These are phyloP conservation scores for Arctium minus DNA, from an alignment of 129 eudicot genomes.

Conservation along the genomic window DNA sequence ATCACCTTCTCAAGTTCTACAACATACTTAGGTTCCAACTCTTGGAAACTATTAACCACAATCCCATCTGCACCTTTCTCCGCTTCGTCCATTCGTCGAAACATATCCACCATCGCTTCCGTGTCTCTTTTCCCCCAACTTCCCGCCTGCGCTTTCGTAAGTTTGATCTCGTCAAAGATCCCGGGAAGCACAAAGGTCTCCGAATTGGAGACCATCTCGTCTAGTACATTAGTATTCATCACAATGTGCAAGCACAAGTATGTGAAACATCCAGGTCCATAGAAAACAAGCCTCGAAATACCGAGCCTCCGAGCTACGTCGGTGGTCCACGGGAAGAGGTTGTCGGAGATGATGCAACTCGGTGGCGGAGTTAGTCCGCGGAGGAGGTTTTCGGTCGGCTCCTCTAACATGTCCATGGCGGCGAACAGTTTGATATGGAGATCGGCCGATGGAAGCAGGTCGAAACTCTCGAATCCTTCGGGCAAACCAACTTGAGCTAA, in stretches of 20 bases:
- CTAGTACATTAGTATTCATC: neutral
- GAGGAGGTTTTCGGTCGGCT: conserved; percentile 37
- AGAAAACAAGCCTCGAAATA: conserved; percentile 57
- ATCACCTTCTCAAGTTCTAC: conserved; percentile 27
- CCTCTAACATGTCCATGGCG: conserved; percentile 37
- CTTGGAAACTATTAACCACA: conserved; percentile 58
- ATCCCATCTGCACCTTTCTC: conserved; percentile 39
- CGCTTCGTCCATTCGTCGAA: conserved; percentile 20
- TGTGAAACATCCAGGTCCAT: conserved; percentile 58
- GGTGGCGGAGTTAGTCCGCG: conserved; percentile 30
- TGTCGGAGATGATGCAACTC: conserved; percentile 58
- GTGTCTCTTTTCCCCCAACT: conserved; percentile 25
- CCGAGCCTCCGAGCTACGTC: conserved; percentile 34
- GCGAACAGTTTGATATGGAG: conserved; percentile 25
- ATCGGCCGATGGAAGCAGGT: conserved; percentile 37
- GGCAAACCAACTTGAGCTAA: conserved; percentile 55
- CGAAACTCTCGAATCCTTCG: conserved; percentile 56
- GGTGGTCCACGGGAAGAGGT: conserved; percentile 50
- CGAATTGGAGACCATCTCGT: conserved; percentile 19
- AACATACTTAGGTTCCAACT: conserved; percentile 50
- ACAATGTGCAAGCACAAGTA: conserved; percentile 29
- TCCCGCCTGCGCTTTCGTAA: conserved; percentile 29
- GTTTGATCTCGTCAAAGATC: conserved; percentile 28
- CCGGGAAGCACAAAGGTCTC: conserved; percentile 31
- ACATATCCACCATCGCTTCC: conserved; percentile 23